These are phyloP conservation scores for Sambucus nigra DNA, from an alignment of 129 eudicot species.

Conservation along the genomic window DNA sequence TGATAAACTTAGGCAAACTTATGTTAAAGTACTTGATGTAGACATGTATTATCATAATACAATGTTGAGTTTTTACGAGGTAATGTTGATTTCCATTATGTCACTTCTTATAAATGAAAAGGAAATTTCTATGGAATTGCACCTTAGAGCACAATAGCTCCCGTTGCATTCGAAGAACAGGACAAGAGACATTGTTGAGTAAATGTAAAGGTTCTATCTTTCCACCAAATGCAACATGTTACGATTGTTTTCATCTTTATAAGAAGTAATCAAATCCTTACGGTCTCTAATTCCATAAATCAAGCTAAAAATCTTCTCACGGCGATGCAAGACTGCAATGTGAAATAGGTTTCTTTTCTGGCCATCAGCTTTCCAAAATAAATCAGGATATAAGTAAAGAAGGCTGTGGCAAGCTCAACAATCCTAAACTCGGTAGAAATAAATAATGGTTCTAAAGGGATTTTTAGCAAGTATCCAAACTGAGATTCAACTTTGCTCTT, in stretches of 20 bases:
- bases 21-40: no score
- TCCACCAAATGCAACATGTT: constrained; percentile 9
- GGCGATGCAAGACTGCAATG: constrained; percentile 14
- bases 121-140: no score
- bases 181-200: constrained; percentile 1
- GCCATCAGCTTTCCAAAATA: constrained; percentile 6
- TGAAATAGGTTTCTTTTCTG: constrained; percentile 9
- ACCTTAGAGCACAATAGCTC: constrained; percentile 9
- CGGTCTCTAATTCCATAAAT: constrained; percentile 5
- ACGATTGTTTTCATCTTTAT: background rate
- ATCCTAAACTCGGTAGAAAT: constrained; percentile 29
- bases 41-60: no score
- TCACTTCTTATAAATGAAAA: no score
- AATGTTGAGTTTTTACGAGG: no score
- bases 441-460: no score
- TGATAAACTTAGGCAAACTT: no score
- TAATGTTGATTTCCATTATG: no score
- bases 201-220: background rate
- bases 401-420: constrained; percentile 8
- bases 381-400: constrained; percentile 1
- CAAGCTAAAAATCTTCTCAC: constrained; percentile 2
- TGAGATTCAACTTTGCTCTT: no score
- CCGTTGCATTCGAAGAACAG: constrained; percentile 6
- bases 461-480: no score
- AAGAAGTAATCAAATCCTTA: constrained; percentile 5